Conservation (phyloP, 345 rosid species). For the Salix arbutifolia region DNA sequence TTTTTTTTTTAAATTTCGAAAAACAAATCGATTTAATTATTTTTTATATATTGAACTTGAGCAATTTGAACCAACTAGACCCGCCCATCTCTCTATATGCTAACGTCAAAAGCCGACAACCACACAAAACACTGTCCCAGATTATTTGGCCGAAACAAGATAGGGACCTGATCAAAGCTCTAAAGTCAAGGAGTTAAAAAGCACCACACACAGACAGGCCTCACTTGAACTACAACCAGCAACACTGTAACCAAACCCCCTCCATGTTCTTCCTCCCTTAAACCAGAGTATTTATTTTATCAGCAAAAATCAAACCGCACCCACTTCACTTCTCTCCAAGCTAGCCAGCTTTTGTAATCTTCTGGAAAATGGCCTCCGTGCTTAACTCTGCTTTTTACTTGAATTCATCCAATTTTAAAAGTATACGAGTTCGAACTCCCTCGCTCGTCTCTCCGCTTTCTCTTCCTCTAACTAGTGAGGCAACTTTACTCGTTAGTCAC, state of each 20-base stretch:
- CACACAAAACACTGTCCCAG: neutral
- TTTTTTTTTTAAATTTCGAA: too few relatives aligned
- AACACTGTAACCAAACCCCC: neutral
- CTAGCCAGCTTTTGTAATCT: neutral
- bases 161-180: neutral
- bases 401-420: conserved; percentile 26
- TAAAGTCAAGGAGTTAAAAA: neutral
- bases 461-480: conserved; percentile 52
- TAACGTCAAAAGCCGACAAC: neutral
- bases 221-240: neutral
- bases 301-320: neutral
- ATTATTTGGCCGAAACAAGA: neutral
- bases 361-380: conserved; percentile 48
- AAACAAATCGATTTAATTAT: too few relatives aligned
- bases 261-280: neutral
- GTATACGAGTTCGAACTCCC: conserved; percentile 34
- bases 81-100: too few relatives aligned
- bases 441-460: conserved; percentile 29
- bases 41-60: too few relatives aligned
- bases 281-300: neutral
- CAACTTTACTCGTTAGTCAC: conserved; percentile 16
- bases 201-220: neutral
- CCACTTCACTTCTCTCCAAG: neutral
- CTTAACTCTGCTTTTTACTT: conserved; percentile 48
- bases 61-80: too few relatives aligned